Evolutionary conservation across 306 rosid species (phyloP), one percentile per base, ranked within the genome.

Genomic region (Senna siamea): DNA sequence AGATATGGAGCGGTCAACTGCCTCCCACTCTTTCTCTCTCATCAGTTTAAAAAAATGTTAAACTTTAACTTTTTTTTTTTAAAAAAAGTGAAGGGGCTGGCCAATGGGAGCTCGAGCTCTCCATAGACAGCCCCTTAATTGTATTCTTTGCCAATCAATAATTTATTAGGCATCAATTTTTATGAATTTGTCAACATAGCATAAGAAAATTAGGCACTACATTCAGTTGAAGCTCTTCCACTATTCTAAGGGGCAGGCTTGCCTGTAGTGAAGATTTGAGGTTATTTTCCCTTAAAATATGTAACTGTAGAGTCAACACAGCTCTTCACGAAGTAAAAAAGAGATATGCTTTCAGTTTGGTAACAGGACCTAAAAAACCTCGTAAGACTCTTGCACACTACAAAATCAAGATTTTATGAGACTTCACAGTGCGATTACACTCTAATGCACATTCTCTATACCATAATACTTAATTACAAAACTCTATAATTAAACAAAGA

Each of bases 181-280:
- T 46, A 57, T 58, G 44, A 32, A 67, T 66, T 32, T 3, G 19
- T 28, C 50, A 56, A 20, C 52, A 44, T 50, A 30, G 52, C 41
- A 66, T 18, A 67, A 32, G 20, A 44, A 44, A 26, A 58, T 34
- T 57, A 44, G 37, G 56, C 54, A 57, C 46, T 67, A 44, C 19
- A 30, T 34, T 73, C 44, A 68, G 54, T 11, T 76, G 19, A 51
- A 32, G 44, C 6, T n/a, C 63, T 51, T 69, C 12, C 44, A 56
- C 59, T 56, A 34, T 56, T 60, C 9, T 18, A 76, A 66, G 43
- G 51, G n/a, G n/a, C n/a, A n/a, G n/a, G n/a, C n/a, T n/a, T n/a
- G n/a, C n/a, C n/a, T n/a, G n/a, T n/a, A n/a, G 28, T 46, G 71
- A 19, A 22, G 55, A 38, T 34, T 37, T 19, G 77, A 12, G 20